These are phyloP conservation scores for Didymella sp. DNA, from an alignment of 2,329 filamentous ascomycete genomes.

Conservation along the genomic window DNA sequence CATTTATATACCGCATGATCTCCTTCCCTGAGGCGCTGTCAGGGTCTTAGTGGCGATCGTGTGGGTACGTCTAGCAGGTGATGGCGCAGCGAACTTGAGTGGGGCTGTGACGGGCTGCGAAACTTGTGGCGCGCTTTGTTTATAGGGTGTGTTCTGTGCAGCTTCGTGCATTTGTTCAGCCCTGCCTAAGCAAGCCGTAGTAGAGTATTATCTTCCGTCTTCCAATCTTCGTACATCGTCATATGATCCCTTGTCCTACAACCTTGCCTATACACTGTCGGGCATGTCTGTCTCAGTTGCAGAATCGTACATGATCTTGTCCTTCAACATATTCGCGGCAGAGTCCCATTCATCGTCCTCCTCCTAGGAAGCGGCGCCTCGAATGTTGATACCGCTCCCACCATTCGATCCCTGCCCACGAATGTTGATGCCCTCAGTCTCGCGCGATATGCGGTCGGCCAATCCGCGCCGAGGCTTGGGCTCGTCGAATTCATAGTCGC, in stretches of 20 bases:
- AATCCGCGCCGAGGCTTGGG: slow-evolving; percentile 27
- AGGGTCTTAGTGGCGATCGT: no score
- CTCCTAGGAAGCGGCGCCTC: slow-evolving; percentile 40
- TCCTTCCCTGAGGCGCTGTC: no score
- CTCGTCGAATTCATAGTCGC: slow-evolving; percentile 37
- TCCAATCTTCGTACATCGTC: neutral
- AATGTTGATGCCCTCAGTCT: slow-evolving; percentile 42
- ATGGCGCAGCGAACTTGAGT: neutral
- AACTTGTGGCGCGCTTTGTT: neutral
- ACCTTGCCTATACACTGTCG: neutral
- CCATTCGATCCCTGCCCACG: slow-evolving; percentile 36
- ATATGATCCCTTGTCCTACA: neutral
- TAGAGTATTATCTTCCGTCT: neutral
- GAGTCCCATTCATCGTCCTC: neutral
- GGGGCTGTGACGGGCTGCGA: neutral
- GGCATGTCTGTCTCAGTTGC: neutral
- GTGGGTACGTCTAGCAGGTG: no score
- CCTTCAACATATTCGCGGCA: neutral
- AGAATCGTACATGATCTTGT: neutral
- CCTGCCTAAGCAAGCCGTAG: neutral
- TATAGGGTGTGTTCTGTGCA: slow-evolving; percentile 1
- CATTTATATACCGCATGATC: neutral
- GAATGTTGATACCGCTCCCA: slow-evolving; percentile 39
- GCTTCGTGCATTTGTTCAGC: neutral
- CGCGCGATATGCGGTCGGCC: slow-evolving; percentile 18